Evolutionary conservation across 768 basidiomycete species (phyloP).

Genomic region (Naematelia aurantialba): DNA sequence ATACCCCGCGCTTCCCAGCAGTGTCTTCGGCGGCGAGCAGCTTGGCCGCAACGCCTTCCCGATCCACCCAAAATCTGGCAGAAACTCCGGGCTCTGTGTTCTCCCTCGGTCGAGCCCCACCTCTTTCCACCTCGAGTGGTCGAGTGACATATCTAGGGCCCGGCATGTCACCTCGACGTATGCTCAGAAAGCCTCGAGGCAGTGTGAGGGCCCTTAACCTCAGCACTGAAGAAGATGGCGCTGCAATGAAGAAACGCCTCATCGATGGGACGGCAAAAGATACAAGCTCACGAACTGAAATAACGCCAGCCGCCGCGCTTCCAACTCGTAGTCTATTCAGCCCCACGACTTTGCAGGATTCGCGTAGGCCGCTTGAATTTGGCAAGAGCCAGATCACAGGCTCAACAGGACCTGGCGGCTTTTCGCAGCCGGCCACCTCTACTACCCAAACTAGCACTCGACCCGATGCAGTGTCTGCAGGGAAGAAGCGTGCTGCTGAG

Average conservation of each 20-base stretch:
- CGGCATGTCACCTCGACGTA: constrained; percentile 28
- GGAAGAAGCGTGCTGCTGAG: constrained; percentile 34
- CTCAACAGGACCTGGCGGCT: not conserved
- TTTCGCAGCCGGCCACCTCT: not conserved
- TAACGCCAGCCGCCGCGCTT: constrained; percentile 4
- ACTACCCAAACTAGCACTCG: not conserved
- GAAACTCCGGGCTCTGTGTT: constrained; percentile 13
- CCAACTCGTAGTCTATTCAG: not conserved
- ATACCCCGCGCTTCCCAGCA: constrained; percentile 10
- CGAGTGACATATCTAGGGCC: constrained; percentile 11
- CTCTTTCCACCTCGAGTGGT: not conserved
- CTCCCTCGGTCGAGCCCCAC: constrained; percentile 6
- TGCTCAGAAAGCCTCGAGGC: constrained; percentile 17
- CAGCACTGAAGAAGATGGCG: constrained; percentile 10
- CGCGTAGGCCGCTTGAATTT: not conserved
- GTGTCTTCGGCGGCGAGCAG: not conserved
- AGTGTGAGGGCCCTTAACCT: not conserved
- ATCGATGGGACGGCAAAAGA: not conserved
- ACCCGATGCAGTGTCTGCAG: constrained; percentile 17
- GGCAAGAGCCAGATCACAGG: not conserved
- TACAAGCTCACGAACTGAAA: not conserved
- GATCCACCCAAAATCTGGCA: not conserved
- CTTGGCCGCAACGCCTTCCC: not conserved
- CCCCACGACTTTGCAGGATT: constrained; percentile 9
- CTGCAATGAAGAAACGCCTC: constrained; percentile 8